Percentiles rank a stretch among this genome's conserved stretches.
Evolutionary conservation across 108 stramenopile species (phyloP).

Genomic region (Thalassiosira profunda): DNA sequence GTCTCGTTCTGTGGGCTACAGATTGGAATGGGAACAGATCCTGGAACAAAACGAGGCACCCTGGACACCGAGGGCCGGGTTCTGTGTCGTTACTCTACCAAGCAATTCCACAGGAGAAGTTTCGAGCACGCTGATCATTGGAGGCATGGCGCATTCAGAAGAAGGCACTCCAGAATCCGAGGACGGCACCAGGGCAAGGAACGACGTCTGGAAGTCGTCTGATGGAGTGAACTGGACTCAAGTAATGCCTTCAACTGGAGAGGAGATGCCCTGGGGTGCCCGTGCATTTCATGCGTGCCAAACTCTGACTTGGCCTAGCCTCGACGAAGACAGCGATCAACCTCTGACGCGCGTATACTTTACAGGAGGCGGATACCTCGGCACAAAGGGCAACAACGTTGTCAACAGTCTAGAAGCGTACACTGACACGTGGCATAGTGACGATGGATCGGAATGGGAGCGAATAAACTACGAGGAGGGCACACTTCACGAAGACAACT

Average conservation of each 20-base stretch:
- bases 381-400: slow-evolving; percentile 60
- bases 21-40: slow-evolving; percentile 23
- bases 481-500: slow-evolving; percentile 25
- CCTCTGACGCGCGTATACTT: slow-evolving; percentile 52
- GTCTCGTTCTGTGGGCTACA: slow-evolving; percentile 23
- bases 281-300: slow-evolving; percentile 61
- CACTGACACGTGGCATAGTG: slow-evolving; percentile 63
- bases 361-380: slow-evolving; percentile 75
- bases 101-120: neutral
- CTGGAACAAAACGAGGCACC: slow-evolving; percentile 24
- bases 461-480: slow-evolving; percentile 65
- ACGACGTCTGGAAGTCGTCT: slow-evolving; percentile 62
- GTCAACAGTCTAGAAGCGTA: slow-evolving; percentile 51
- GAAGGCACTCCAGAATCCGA: slow-evolving; percentile 43
- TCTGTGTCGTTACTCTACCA: slow-evolving; percentile 26
- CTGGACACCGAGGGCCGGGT: slow-evolving; percentile 38
- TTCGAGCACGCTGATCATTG: slow-evolving; percentile 37
- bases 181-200: slow-evolving; percentile 56
- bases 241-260: slow-evolving; percentile 28
- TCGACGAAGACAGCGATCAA: slow-evolving; percentile 14
- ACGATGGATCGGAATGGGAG: slow-evolving; percentile 54
- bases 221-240: slow-evolving; percentile 61
- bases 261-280: slow-evolving; percentile 50
- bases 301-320: slow-evolving; percentile 31
- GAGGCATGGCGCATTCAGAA: slow-evolving; percentile 55